These are phyloP conservation scores for Epichloe sp. DNA, from an alignment of 2,329 filamentous ascomycete genomes.

Conservation along the genomic window DNA sequence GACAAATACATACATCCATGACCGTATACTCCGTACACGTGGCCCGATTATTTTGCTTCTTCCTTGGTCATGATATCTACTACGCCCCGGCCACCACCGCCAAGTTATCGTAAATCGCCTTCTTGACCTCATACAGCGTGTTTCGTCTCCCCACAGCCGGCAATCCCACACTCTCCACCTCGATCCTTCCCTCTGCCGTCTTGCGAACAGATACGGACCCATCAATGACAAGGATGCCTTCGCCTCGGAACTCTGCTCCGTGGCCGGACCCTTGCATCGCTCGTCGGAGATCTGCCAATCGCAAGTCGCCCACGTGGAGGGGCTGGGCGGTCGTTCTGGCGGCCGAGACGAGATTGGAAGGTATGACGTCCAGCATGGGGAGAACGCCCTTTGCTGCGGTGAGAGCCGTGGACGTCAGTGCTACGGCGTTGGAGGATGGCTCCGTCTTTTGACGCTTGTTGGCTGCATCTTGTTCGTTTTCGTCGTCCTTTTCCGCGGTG, in stretches of 20 bases:
- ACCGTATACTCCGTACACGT: too few relatives aligned
- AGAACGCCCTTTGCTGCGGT: constrained; percentile 15
- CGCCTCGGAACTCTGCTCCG: constrained; percentile 81
- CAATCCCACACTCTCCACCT: constrained; percentile 63
- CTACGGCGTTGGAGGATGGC: constrained; percentile 12
- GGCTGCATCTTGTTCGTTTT: constrained; percentile 30
- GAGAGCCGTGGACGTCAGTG: constrained; percentile 8
- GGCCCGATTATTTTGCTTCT: too few relatives aligned
- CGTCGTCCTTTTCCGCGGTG: constrained; percentile 20
- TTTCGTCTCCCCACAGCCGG: constrained; percentile 29
- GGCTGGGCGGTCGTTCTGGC: constrained; percentile 70
- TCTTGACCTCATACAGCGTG: constrained; percentile 78
- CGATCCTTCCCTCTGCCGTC: constrained; percentile 72
- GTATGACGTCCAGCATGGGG: constrained; percentile 41
- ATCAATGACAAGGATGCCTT: constrained; percentile 84
- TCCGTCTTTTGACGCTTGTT: constrained; percentile 39
- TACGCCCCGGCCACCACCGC: constrained; percentile 73
- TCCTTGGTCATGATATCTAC: too few relatives aligned
- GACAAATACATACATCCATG: too few relatives aligned
- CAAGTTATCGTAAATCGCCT: constrained; percentile 84
- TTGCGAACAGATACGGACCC: constrained; percentile 81
- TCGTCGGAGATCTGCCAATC: constrained; percentile 75
- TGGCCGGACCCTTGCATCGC: constrained; percentile 74
- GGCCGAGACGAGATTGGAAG: constrained; percentile 51
- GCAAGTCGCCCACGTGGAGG: constrained; percentile 85